Evolutionary conservation across 371 early-diverging fungal genomes (phyloP).

Genomic region (Choanephora cucurbitarum): DNA sequence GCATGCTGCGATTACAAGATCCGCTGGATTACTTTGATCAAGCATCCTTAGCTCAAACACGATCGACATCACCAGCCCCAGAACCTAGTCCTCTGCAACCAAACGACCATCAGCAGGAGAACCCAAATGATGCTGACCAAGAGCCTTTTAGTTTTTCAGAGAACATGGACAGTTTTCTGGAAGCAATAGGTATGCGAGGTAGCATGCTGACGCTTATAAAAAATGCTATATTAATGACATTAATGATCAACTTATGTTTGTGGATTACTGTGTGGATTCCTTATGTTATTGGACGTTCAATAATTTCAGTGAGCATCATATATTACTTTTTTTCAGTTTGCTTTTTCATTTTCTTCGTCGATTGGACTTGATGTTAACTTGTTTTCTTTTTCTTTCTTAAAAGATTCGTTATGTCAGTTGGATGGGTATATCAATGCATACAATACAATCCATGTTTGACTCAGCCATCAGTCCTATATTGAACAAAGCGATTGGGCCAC

Average conservation of each 20-base stretch:
- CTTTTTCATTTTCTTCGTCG: no score
- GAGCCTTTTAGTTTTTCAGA: constrained; percentile 53
- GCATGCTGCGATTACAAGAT: constrained; percentile 1
- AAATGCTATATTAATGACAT: constrained; percentile 71
- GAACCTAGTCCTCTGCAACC: no score
- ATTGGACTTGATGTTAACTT: no score
- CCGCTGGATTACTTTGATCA: constrained; percentile 11
- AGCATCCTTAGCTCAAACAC: no score
- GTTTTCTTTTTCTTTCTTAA: not conserved
- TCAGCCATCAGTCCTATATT: constrained; percentile 51
- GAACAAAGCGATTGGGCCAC: constrained; percentile 26
- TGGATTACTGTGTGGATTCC: constrained; percentile 79
- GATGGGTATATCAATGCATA: constrained; percentile 43
- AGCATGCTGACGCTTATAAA: constrained; percentile 68
- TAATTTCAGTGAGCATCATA: constrained; percentile 35
- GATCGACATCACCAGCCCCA: no score
- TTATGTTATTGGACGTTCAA: constrained; percentile 63
- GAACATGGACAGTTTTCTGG: constrained; percentile 77
- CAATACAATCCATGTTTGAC: constrained; percentile 50
- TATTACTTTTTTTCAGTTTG: constrained; percentile 51
- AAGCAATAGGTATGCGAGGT: constrained; percentile 86
- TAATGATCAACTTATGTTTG: constrained; percentile 71
- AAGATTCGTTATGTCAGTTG: not conserved
- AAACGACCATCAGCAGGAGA: no score
- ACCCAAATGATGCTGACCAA: constrained; percentile 1